Evolutionary conservation across 768 basidiomycete species (phyloP), one percentile per base, ranked within the genome.

Genomic region (Mycena vulgaris): DNA sequence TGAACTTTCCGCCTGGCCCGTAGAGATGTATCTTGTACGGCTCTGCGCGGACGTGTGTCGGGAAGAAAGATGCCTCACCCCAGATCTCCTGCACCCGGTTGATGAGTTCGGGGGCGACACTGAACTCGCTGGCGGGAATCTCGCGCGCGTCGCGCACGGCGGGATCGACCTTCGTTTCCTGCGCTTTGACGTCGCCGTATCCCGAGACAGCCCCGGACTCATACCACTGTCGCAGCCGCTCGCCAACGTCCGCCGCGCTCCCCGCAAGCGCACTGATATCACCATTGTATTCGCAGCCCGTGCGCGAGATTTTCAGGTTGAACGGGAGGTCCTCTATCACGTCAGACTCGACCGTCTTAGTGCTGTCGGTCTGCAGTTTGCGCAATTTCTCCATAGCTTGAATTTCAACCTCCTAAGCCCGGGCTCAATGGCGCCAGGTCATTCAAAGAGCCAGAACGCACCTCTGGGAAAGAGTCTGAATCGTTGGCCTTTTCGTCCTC

Each of bases 21-120:
- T 80, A 79, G 0, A 81, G 35, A 51, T 80, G 76, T n/a, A 80
- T 79, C 69, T 80, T 80, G 74, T 81, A 80, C 3, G 78, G 77
- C 47, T 75, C 73, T 25, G 75, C 77, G 56, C 75, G 76, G 25
- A 81, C 76, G 1, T 65, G n/a, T 4, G 66, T 39, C 9, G 77
- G 74, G 23, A 70, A 57, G 63, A 80, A 80, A 35, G 68, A 25
- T 40, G 65, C n/a, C n/a, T n/a, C 42, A 14, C 16, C 48, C 78
- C 78, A 78, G 16, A 58, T 14, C 4, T 31, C 23, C 39, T 73
- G 52, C 58, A 78, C 63, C 3, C 23, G 33, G 8, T 65, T 42
- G 6, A 78, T 55, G 7, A 78, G 70, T 11, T 52, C 58, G 7
- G 58, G 42, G 11, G 59, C 56, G 37, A 79, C 74, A n/a, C 35